A percentile compares a stretch with the other conserved stretches of the same genome.
Evolutionary conservation across 306 rosid species (phyloP).

Genomic region (Sesbania bispinosa): DNA sequence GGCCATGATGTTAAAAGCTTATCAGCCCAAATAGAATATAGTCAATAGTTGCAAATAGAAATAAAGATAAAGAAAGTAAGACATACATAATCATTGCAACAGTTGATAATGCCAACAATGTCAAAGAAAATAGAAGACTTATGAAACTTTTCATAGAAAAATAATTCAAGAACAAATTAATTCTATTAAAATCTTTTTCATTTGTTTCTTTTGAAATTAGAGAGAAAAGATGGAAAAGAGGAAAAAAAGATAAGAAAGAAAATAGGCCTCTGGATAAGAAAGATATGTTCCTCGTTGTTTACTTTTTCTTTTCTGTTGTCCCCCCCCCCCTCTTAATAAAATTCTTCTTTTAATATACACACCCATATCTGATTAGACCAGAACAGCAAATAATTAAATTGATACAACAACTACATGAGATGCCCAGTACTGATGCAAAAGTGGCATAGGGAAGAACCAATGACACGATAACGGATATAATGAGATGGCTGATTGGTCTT

Average conservation of each 20-base stretch:
- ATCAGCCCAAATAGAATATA: background rate
- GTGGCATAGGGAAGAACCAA: too few species aligned
- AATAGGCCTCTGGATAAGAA: background rate
- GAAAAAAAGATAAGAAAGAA: background rate
- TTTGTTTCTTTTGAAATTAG: background rate
- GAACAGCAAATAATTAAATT: too few species aligned
- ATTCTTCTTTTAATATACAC: too few species aligned
- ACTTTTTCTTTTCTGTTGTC: too few species aligned
- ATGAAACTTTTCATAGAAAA: background rate
- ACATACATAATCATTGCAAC: background rate
- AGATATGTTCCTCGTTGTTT: too few species aligned
- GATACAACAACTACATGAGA: too few species aligned
- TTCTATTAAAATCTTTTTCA: background rate
- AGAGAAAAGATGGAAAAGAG: background rate
- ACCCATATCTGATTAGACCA: too few species aligned
- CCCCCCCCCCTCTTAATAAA: too few species aligned
- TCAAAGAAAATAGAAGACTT: background rate
- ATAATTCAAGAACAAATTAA: background rate
- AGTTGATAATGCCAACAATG: background rate
- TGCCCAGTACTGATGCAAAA: too few species aligned
- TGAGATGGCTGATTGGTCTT: too few species aligned
- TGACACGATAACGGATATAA: too few species aligned
- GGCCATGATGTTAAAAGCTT: background rate
- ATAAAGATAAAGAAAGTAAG: background rate
- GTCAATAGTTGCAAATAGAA: conserved; percentile 7